Conservation (phyloP, 2,329 filamentous ascomycete species). For the Fusarium falciforme region DNA sequence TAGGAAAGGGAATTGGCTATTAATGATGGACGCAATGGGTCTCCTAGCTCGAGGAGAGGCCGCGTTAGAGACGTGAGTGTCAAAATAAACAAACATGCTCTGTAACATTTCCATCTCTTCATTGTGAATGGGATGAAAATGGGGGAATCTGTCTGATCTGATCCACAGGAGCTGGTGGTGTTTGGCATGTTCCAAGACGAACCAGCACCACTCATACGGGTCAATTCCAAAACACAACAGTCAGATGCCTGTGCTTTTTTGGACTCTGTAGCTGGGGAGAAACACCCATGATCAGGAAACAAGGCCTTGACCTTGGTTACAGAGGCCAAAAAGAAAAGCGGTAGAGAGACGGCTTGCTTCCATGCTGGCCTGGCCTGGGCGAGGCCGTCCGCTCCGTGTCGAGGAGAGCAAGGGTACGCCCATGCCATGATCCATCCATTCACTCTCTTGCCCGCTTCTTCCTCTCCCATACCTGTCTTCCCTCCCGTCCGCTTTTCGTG, state of each 20-base stretch:
- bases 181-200: constrained; percentile 21
- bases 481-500: constrained; percentile 28
- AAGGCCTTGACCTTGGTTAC: not conserved
- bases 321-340: not conserved
- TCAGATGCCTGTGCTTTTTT: not conserved
- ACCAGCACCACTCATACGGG: constrained; percentile 20
- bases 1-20: constrained; percentile 14
- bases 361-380: not conserved
- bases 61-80: not conserved
- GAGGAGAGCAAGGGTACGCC: not conserved
- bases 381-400: not conserved
- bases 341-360: not conserved
- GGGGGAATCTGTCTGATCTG: constrained; percentile 11
- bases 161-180: not conserved
- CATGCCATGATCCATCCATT: constrained; percentile 23
- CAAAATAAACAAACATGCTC: constrained; percentile 8
- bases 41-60: not conserved
- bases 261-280: not conserved
- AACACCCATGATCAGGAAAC: not conserved
- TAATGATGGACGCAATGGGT: not conserved
- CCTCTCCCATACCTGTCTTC: constrained; percentile 12
- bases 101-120: constrained; percentile 5
- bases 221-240: constrained; percentile 26
- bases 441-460: constrained; percentile 27
- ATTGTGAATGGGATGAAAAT: not conserved